Percentiles rank a stretch among this genome's conserved stretches.
Conservation (phyloP, 495 filamentous ascomycete genomes). For the Podospora bellae-mahoneyi region DNA sequence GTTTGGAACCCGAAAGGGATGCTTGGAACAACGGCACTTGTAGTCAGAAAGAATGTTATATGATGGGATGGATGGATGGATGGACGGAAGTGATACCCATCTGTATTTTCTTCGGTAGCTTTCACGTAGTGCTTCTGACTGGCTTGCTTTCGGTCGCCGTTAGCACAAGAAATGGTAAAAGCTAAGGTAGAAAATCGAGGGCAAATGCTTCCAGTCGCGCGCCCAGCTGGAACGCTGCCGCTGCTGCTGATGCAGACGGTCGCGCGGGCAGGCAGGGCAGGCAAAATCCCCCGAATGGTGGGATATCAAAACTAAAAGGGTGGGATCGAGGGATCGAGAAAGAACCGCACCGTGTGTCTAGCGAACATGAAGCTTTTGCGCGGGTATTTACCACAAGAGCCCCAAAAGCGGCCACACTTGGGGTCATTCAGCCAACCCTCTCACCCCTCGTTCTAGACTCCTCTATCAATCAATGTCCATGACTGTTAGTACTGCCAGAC, state of each 20-base stretch:
- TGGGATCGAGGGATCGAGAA: neutral
- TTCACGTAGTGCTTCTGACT: neutral
- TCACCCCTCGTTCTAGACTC: too few relatives aligned
- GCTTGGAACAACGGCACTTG: neutral
- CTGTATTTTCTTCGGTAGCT: neutral
- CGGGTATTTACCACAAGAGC: too few relatives aligned
- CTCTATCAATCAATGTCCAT: neutral
- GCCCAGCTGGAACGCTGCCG: neutral
- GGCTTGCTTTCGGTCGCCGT: conserved; percentile 15
- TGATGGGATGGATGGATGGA: neutral
- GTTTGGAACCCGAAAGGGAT: neutral
- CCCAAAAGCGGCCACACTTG: too few relatives aligned
- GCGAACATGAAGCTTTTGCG: neutral
- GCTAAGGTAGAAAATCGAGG: neutral
- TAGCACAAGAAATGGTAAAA: neutral
- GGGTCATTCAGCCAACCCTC: too few relatives aligned
- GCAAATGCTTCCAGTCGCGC: neutral
- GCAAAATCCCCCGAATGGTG: neutral
- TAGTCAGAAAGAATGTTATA: neutral
- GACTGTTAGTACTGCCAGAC: neutral
- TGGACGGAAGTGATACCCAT: neutral
- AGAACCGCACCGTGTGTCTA: neutral
- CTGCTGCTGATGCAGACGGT: neutral
- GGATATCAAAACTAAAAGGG: neutral
- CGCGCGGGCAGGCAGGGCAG: neutral